These are phyloP conservation scores for Kwoniella shandongensis DNA, from an alignment of 768 basidiomycete genomes.

Conservation along the genomic window DNA sequence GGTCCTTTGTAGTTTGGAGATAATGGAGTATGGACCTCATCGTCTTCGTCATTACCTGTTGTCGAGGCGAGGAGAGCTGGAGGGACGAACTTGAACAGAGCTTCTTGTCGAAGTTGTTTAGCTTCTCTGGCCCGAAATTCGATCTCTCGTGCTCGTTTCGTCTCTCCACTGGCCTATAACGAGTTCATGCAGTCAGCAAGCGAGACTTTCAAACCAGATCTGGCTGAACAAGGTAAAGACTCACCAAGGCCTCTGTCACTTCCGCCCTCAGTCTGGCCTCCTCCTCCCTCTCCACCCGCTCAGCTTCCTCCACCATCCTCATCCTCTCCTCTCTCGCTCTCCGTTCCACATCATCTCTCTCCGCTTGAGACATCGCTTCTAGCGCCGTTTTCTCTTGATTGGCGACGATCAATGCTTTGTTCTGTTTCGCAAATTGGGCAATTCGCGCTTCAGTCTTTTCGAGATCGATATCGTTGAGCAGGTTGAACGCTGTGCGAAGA, in stretches of 20 bases:
- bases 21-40: constrained; percentile 24
- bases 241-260: constrained; percentile 36
- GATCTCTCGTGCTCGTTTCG: constrained; percentile 14
- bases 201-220: neutral
- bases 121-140: constrained; percentile 26
- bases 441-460: constrained; percentile 80
- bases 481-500: constrained; percentile 73
- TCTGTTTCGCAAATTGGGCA: constrained; percentile 71
- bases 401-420: constrained; percentile 75
- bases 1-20: constrained; percentile 44
- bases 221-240: constrained; percentile 1
- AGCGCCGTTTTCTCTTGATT: constrained; percentile 57
- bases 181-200: neutral
- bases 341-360: constrained; percentile 32
- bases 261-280: constrained; percentile 33
- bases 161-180: constrained; percentile 16
- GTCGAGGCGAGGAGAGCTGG: constrained; percentile 16
- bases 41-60: constrained; percentile 5
- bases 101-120: constrained; percentile 27
- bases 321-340: constrained; percentile 35
- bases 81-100: constrained; percentile 28
- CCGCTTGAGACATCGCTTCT: constrained; percentile 30
- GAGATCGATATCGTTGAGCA: constrained; percentile 84
- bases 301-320: constrained; percentile 40
- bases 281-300: constrained; percentile 31